phyloP scores from a whole-genome alignment of 768 basidiomycete species.

The Boletus rufocinnamomeus region DNA sequence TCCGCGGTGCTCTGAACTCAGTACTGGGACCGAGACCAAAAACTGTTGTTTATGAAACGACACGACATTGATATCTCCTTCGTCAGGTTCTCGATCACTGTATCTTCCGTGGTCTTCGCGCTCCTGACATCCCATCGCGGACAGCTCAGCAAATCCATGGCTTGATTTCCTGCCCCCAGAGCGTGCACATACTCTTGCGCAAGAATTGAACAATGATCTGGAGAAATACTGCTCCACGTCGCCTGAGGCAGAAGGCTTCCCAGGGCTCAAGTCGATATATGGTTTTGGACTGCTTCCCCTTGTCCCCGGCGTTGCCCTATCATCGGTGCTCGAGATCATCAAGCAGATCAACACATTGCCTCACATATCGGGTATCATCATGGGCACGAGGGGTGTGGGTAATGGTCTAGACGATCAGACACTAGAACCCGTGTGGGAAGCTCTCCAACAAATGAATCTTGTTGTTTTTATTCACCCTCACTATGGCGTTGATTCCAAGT shows the following conservation, averaged over 20 bases:
- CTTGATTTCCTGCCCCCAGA: slow-evolving; percentile 78
- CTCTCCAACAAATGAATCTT: slow-evolving; percentile 65
- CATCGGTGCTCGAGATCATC: slow-evolving; percentile 62
- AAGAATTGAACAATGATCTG: slow-evolving; percentile 73
- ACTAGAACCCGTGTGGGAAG: slow-evolving; percentile 82
- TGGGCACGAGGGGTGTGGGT: slow-evolving; percentile 79
- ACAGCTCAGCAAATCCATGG: slow-evolving; percentile 88
- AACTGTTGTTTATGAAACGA: slow-evolving; percentile 81
- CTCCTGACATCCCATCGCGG: slow-evolving; percentile 18
- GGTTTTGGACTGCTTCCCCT: slow-evolving; percentile 86
- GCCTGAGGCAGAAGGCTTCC: slow-evolving; percentile 39
- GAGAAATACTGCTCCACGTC: slow-evolving; percentile 76
- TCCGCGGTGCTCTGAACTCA: slow-evolving; percentile 24
- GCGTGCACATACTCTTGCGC: slow-evolving; percentile 65
- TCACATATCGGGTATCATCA: slow-evolving; percentile 75
- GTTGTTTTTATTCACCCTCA: slow-evolving; percentile 87
- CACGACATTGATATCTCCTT: slow-evolving; percentile 81
- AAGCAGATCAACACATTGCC: slow-evolving; percentile 63
- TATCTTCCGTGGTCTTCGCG: slow-evolving; percentile 8
- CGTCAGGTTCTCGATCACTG: slow-evolving; percentile 53
- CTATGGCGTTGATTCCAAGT: slow-evolving; percentile 74
- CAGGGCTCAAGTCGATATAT: slow-evolving; percentile 64
- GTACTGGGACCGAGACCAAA: slow-evolving; percentile 80
- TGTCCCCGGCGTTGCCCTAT: slow-evolving; percentile 60
- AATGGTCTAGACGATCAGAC: slow-evolving; percentile 77